phyloP scores from a whole-genome alignment of 2,329 filamentous ascomycete species.

The Colletotrichum spaethianum region DNA sequence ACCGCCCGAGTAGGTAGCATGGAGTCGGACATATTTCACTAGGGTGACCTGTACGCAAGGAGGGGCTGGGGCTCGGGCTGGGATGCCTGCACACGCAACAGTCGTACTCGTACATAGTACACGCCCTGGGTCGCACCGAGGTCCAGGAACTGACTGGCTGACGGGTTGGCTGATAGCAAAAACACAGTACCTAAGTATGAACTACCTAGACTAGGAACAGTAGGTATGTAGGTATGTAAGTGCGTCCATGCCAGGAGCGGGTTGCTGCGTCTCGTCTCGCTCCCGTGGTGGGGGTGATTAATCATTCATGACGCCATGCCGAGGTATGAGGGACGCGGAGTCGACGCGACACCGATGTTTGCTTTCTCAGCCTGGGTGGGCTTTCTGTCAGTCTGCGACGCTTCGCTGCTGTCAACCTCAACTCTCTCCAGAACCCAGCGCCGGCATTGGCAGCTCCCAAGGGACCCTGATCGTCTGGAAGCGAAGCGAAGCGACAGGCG shows the following conservation, averaged over 20 bases:
- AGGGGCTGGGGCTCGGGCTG: conserved; percentile 6
- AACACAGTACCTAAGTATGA: neutral
- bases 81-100: neutral
- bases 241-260: neutral
- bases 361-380: neutral
- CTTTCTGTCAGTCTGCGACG: neutral
- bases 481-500: conserved; percentile 11
- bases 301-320: conserved; percentile 35
- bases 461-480: conserved; percentile 5
- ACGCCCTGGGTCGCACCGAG: neutral
- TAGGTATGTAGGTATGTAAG: too few relatives aligned
- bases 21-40: neutral
- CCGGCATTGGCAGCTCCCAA: conserved; percentile 1
- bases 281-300: conserved; percentile 15
- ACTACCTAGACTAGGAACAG: too few relatives aligned
- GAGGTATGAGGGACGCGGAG: conserved; percentile 24
- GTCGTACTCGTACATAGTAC: neutral
- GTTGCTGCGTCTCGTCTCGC: conserved; percentile 22
- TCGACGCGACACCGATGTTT: neutral
- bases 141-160: neutral
- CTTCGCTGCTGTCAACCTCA: neutral
- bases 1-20: neutral
- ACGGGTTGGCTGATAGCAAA: too few relatives aligned
- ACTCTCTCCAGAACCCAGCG: neutral
- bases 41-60: neutral